Percentiles rank a stretch among this genome's conserved stretches.
phyloP scores from a whole-genome alignment of 1,284 basidiomycete genomes.

The Cerrena zonata region DNA sequence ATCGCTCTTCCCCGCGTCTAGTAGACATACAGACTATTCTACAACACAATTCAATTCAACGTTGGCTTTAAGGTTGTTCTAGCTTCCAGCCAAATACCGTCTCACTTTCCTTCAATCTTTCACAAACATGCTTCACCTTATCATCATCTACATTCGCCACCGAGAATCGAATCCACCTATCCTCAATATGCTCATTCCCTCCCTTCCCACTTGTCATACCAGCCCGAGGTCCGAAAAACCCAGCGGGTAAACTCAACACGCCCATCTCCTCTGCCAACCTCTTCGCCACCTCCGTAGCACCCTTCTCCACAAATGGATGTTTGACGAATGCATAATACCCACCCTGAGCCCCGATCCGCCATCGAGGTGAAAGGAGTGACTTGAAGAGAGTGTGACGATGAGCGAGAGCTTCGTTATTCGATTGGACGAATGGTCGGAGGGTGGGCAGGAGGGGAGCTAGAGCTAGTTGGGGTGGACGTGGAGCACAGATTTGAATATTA shows the following conservation, averaged over 20 bases:
- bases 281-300: constrained; percentile 52
- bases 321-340: constrained; percentile 74
- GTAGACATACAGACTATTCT: not conserved
- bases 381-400: constrained; percentile 59
- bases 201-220: not conserved
- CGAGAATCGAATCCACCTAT: constrained; percentile 69
- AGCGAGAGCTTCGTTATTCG: constrained; percentile 47
- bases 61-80: not conserved
- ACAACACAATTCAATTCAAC: not conserved
- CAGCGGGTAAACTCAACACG: constrained; percentile 62
- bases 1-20: not conserved
- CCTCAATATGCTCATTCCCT: constrained; percentile 20
- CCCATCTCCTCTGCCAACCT: constrained; percentile 60
- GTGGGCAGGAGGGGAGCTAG: constrained; percentile 50
- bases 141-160: constrained; percentile 76
- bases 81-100: constrained; percentile 23
- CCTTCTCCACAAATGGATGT: constrained; percentile 56
- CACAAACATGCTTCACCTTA: constrained; percentile 53
- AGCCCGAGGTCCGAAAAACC: constrained; percentile 52
- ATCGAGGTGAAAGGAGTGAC: constrained; percentile 38
- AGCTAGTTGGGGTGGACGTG: constrained; percentile 65
- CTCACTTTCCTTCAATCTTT: constrained; percentile 42
- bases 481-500: constrained; percentile 76
- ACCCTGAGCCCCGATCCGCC: constrained; percentile 63
- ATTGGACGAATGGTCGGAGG: constrained; percentile 51